Conservation (phyloP, 2,329 filamentous ascomycete species). For the Botrytis tulipae region DNA sequence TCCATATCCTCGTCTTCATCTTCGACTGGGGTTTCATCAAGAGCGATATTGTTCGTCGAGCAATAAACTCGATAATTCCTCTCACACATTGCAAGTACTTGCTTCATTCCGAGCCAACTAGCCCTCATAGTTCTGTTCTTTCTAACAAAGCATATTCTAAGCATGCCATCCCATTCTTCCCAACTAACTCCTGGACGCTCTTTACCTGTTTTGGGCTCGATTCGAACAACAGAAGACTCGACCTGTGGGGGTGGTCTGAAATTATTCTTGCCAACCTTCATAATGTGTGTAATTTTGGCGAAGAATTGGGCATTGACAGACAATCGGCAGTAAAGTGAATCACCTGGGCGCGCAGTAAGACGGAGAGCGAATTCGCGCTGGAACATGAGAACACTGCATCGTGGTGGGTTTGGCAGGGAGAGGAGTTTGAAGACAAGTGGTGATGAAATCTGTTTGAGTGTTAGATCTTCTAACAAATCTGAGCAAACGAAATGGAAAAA, state of each 20-base stretch:
- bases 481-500: not conserved
- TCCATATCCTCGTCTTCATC: slow-evolving; percentile 48
- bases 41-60: slow-evolving; percentile 74
- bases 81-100: slow-evolving; percentile 79
- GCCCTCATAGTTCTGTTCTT: slow-evolving; percentile 90
- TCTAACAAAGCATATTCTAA: slow-evolving; percentile 78
- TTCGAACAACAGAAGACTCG: slow-evolving; percentile 84
- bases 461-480: slow-evolving; percentile 17
- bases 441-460: slow-evolving; percentile 66
- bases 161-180: slow-evolving; percentile 90
- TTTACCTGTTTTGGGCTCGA: slow-evolving; percentile 78
- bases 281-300: slow-evolving; percentile 68
- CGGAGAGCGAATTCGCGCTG: slow-evolving; percentile 93
- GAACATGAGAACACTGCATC: slow-evolving; percentile 90
- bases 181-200: slow-evolving; percentile 83
- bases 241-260: slow-evolving; percentile 94
- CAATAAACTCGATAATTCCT: slow-evolving; percentile 89
- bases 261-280: slow-evolving; percentile 96
- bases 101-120: slow-evolving; percentile 75
- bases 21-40: slow-evolving; percentile 64
- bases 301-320: slow-evolving; percentile 95
- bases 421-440: slow-evolving; percentile 87
- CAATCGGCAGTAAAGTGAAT: slow-evolving; percentile 86
- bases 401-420: slow-evolving; percentile 74
- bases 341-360: slow-evolving; percentile 81